Evolutionary conservation across 176 grass and related monocot genomes (phyloP).

Genomic region (Echinochloa phyllopogon): DNA sequence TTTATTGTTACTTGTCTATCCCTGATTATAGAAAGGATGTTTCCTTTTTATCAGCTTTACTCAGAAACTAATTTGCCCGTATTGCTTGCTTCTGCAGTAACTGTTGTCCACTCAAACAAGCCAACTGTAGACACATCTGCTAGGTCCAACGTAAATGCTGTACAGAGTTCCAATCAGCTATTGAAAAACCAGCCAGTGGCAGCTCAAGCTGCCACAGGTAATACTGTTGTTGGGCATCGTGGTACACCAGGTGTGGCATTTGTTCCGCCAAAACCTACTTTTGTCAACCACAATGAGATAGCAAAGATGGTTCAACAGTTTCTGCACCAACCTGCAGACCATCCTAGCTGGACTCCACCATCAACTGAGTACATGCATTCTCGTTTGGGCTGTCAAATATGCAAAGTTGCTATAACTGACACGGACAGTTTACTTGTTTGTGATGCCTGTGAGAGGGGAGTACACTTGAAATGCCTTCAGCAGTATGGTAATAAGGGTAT

Average conservation of each 20-base stretch:
- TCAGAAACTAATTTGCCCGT: conserved; percentile 44
- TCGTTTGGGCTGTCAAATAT: conserved; percentile 79
- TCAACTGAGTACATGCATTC: conserved; percentile 90
- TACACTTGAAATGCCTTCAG: conserved; percentile 93
- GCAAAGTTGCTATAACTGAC: conserved; percentile 79
- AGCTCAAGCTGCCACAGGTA: conserved; percentile 53
- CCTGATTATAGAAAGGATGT: neutral
- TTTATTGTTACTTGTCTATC: conserved; percentile 8
- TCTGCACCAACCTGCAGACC: conserved; percentile 54
- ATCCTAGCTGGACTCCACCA: conserved; percentile 85
- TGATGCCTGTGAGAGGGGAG: conserved; percentile 96
- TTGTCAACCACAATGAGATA: conserved; percentile 75
- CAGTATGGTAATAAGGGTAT: conserved; percentile 76
- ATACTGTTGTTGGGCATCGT: conserved; percentile 59
- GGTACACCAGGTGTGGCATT: conserved; percentile 53
- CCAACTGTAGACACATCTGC: conserved; percentile 45
- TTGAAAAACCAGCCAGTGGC: conserved; percentile 42
- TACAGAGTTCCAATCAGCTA: conserved; percentile 50
- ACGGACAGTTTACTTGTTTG: conserved; percentile 88
- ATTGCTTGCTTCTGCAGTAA: conserved; percentile 40
- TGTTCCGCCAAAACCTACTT: conserved; percentile 61
- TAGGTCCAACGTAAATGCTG: conserved; percentile 51
- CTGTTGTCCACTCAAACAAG: conserved; percentile 53
- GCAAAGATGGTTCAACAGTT: conserved; percentile 69
- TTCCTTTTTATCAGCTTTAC: conserved; percentile 38